Evolutionary conservation across 1,284 basidiomycete genomes (phyloP).

Genomic region (Moesziomyces sp.): DNA sequence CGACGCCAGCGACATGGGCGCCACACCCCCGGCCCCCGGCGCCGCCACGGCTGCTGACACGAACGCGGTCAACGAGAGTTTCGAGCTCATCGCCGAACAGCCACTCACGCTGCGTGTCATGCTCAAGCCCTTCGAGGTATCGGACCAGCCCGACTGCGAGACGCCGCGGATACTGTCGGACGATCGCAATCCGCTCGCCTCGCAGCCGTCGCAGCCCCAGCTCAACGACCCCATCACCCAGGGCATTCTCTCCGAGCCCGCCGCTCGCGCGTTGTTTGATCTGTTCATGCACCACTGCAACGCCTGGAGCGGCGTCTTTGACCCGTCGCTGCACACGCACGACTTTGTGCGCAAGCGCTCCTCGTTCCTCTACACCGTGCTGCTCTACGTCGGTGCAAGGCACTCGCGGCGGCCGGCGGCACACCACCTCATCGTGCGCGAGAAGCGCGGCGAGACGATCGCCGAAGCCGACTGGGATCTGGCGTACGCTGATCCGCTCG

Average conservation of each 20-base stretch:
- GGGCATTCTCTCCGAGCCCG: slow-evolving; percentile 38
- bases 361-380: slow-evolving; percentile 48
- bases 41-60: slow-evolving; percentile 24
- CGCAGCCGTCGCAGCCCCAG: slow-evolving; percentile 23
- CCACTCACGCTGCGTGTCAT: slow-evolving; percentile 44
- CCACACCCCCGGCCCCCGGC: slow-evolving; percentile 31
- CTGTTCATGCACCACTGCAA: slow-evolving; percentile 45
- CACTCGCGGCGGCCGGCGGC: slow-evolving; percentile 31
- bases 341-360: slow-evolving; percentile 51
- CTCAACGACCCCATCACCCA: slow-evolving; percentile 45
- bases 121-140: slow-evolving; percentile 51
- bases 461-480: slow-evolving; percentile 27
- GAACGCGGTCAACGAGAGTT: slow-evolving; percentile 45
- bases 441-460: slow-evolving; percentile 28
- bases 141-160: slow-evolving; percentile 37
- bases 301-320: slow-evolving; percentile 36
- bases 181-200: slow-evolving; percentile 29
- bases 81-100: slow-evolving; percentile 51
- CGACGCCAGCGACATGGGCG: slow-evolving; percentile 22
- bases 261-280: slow-evolving; percentile 43
- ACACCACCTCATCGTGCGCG: slow-evolving; percentile 35
- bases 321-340: slow-evolving; percentile 43
- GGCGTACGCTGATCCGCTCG: slow-evolving; percentile 26
- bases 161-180: slow-evolving; percentile 29
- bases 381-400: slow-evolving; percentile 41